phyloP scores from a whole-genome alignment of 2,329 filamentous ascomycete genomes.

The Colletotrichum cordylinicola region DNA sequence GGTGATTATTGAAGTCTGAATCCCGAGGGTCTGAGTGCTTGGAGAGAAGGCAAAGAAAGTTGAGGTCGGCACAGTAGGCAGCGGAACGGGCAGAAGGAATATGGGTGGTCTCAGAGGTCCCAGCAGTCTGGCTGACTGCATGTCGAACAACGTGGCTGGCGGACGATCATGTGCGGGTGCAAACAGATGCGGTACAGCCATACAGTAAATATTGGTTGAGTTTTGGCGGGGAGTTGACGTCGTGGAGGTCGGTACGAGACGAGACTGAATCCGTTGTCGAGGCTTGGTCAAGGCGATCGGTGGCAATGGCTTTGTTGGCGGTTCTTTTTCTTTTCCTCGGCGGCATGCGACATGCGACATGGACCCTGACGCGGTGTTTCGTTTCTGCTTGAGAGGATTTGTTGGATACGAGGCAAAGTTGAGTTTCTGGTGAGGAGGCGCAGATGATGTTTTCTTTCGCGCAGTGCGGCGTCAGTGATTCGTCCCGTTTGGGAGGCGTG shows the following conservation, averaged over 20 bases:
- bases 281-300: neutral
- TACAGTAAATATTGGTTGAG: neutral
- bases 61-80: neutral
- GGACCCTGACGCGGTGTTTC: neutral
- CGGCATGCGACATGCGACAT: neutral
- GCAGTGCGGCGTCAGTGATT: neutral
- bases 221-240: neutral
- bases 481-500: neutral
- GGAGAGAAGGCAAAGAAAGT: neutral
- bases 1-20: neutral
- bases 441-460: neutral
- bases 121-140: neutral
- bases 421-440: neutral
- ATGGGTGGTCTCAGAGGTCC: neutral
- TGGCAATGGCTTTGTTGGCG: neutral
- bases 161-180: neutral
- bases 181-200: neutral
- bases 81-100: neutral
- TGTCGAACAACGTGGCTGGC: conserved; percentile 5
- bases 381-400: neutral
- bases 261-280: neutral
- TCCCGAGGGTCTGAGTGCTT: neutral
- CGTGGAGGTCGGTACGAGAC: neutral
- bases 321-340: neutral
- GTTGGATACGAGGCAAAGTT: neutral